A percentile compares a stretch with the other conserved stretches of the same genome.
Evolutionary conservation across 768 basidiomycete genomes (phyloP).

Genomic region (Hericium alpestre): DNA sequence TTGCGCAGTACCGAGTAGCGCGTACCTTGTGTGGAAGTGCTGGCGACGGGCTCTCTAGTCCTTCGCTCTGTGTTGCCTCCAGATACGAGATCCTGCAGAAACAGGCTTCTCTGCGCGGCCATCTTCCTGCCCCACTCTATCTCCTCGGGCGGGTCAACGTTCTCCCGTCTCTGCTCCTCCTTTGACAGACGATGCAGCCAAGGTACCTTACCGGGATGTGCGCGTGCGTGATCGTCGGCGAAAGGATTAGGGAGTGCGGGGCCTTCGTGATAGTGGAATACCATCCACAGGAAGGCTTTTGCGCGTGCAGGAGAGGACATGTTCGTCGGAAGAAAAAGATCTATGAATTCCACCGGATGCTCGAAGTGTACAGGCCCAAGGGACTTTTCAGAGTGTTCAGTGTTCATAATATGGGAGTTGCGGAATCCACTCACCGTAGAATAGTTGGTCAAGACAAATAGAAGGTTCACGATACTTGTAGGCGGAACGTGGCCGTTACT

Average conservation of each 20-base stretch:
- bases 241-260: conserved; percentile 61
- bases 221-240: conserved; percentile 51
- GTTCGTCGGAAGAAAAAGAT: conserved; percentile 73
- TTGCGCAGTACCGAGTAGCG: not conserved
- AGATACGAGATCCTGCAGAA: conserved; percentile 59
- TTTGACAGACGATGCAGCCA: conserved; percentile 43
- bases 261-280: conserved; percentile 73
- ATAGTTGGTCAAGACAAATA: conserved; percentile 76
- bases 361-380: conserved; percentile 59
- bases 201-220: conserved; percentile 55
- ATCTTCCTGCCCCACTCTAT: conserved; percentile 68
- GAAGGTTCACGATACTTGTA: conserved; percentile 77
- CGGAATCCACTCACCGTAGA: conserved; percentile 44
- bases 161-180: conserved; percentile 51
- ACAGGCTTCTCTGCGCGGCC: conserved; percentile 60
- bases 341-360: conserved; percentile 61
- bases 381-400: conserved; percentile 14
- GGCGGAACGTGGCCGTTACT: conserved; percentile 56
- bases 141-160: conserved; percentile 71
- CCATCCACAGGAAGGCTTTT: conserved; percentile 70
- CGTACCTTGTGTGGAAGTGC: conserved; percentile 12
- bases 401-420: not conserved
- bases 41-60: conserved; percentile 18
- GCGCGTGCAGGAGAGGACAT: conserved; percentile 67
- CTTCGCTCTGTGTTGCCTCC: conserved; percentile 25